Evolutionary conservation across 345 rosid genomes (phyloP), one percentile per base, ranked within the genome.

Genomic region (Anastatica hierochuntica): DNA sequence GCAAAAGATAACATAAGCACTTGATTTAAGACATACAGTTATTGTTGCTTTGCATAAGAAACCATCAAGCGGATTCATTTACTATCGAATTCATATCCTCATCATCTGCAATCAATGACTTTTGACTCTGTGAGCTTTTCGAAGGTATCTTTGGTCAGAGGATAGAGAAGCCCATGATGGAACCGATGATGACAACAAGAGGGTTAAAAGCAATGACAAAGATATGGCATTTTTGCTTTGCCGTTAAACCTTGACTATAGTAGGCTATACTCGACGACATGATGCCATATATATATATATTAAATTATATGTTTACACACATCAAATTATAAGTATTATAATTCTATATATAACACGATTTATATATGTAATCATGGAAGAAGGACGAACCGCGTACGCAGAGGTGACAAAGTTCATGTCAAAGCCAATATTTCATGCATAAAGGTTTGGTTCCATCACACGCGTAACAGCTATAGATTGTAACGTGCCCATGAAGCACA

Each of bases 1-100:
- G 79, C 78, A 74, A 52, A 41, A 49, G 7, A 54, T 21, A 21
- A 21, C 24, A 21, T 3, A 41, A 27, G 8, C 24, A 21, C 24
- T n/a, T n/a, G n/a, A n/a, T n/a, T n/a, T n/a, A n/a, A n/a, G n/a
- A n/a, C n/a, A n/a, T n/a, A n/a, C n/a, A n/a, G n/a, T n/a, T n/a
- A n/a, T n/a, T n/a, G n/a, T n/a, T n/a, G n/a, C n/a, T n/a, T n/a
- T n/a, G n/a, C n/a, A n/a, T n/a, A n/a, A n/a, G n/a, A n/a, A 15
- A 14, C 1, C 1, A 37, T 41, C 5, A 1, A 45, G 62, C 4
- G n/a, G 11, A 41, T 10, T 16, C n/a, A 1, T 20, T 39, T 76
- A 92, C 98, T 40, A 90, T 88, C 6, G 98, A 87, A 65, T 92
- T 97, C 94, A 88, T 88, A 37, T 92, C 95, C 6, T 92, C 98